Conservation (phyloP, 2,329 filamentous ascomycete genomes). For the Didymellaceae sp. region DNA sequence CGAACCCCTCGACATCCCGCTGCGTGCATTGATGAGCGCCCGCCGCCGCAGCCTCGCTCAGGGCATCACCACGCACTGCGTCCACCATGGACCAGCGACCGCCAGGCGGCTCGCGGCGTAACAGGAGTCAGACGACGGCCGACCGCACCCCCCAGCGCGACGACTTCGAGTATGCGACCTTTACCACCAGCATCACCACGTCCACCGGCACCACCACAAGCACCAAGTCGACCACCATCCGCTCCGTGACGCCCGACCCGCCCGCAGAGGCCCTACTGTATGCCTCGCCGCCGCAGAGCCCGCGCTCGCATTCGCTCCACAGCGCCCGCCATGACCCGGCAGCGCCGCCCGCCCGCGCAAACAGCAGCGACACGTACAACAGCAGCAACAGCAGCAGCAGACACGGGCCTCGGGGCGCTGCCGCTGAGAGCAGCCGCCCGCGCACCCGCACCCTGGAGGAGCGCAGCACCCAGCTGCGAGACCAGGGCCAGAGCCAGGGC, state of each 20-base stretch:
- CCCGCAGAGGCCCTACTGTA: slow-evolving; percentile 21
- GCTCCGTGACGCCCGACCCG: slow-evolving; percentile 70
- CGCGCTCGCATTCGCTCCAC: slow-evolving; percentile 34
- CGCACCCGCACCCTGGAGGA: slow-evolving; percentile 61
- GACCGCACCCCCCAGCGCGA: neutral
- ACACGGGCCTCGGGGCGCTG: slow-evolving; percentile 53
- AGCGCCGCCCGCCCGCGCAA: slow-evolving; percentile 33
- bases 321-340: neutral
- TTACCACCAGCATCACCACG: slow-evolving; percentile 7
- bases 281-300: slow-evolving; percentile 41
- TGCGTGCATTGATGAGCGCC: slow-evolving; percentile 4
- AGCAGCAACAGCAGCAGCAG: slow-evolving; percentile 11
- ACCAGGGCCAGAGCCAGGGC: slow-evolving; percentile 53
- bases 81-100: slow-evolving; percentile 7
- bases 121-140: slow-evolving; percentile 13
- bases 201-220: slow-evolving; percentile 7
- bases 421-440: slow-evolving; percentile 58
- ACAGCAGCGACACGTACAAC: slow-evolving; percentile 40
- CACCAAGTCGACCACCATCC: slow-evolving; percentile 55
- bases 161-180: slow-evolving; percentile 8
- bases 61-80: neutral
- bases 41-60: slow-evolving; percentile 6
- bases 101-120: slow-evolving; percentile 5
- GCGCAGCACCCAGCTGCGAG: slow-evolving; percentile 47
- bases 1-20: neutral